Conservation (phyloP, 2,329 filamentous ascomycete species). For the Stylonectria norvegica region DNA sequence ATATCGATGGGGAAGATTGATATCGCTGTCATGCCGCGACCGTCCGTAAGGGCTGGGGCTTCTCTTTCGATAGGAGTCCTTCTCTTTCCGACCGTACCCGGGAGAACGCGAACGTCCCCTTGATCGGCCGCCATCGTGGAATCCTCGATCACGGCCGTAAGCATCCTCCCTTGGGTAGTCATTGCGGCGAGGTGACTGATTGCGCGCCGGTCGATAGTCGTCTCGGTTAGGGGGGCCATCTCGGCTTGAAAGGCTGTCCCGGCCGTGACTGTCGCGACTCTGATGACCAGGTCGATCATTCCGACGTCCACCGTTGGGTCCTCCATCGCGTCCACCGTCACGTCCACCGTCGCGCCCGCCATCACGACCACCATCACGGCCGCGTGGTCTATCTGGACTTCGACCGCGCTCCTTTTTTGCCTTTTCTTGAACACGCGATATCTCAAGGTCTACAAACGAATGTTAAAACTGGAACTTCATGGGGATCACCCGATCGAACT, state of each 20-base stretch:
- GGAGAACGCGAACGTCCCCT: conserved; percentile 70
- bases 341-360: conserved; percentile 30
- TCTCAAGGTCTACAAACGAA: conserved; percentile 68
- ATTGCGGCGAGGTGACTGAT: conserved; percentile 55
- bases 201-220: conserved; percentile 60
- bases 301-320: conserved; percentile 42
- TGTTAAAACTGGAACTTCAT: conserved; percentile 5
- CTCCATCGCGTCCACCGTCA: conserved; percentile 48
- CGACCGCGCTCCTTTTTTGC: conserved; percentile 56
- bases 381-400: conserved; percentile 58
- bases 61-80: conserved; percentile 59
- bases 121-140: conserved; percentile 39
- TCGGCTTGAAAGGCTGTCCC: too few relatives aligned
- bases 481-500: conserved; percentile 38
- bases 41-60: conserved; percentile 64
- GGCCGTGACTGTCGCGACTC: too few relatives aligned
- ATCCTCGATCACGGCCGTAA: conserved; percentile 51
- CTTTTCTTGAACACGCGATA: conserved; percentile 83
- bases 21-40: conserved; percentile 49
- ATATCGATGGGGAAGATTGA: conserved; percentile 70
- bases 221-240: too few relatives aligned
- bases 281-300: conserved; percentile 47
- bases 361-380: conserved; percentile 20
- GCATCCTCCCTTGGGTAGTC: conserved; percentile 58
- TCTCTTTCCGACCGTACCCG: conserved; percentile 39